A percentile compares a stretch with the other conserved stretches of the same genome.
Evolutionary conservation across 2,329 filamentous ascomycete species (phyloP).

Genomic region (Trichoderma sp.): DNA sequence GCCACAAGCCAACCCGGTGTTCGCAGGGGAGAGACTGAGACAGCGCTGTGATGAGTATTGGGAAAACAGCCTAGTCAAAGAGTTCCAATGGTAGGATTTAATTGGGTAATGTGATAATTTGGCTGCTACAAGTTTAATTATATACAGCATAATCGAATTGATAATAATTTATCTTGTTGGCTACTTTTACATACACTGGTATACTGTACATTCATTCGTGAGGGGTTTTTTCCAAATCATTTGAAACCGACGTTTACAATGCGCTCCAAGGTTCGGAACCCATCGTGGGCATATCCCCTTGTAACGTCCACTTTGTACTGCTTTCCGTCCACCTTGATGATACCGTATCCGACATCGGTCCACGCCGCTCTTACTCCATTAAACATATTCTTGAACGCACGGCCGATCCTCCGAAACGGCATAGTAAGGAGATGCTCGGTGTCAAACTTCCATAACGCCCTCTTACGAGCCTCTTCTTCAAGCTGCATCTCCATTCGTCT

Average conservation of each 20-base stretch:
- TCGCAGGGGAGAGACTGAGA: slow-evolving; percentile 48
- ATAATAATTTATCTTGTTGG: background rate
- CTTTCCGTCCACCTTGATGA: slow-evolving; percentile 52
- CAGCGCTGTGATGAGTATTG: slow-evolving; percentile 53
- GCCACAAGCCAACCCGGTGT: slow-evolving; percentile 38
- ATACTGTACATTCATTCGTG: slow-evolving; percentile 6
- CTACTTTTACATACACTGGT: background rate
- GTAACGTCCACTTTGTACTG: slow-evolving; percentile 62
- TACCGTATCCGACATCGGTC: slow-evolving; percentile 60
- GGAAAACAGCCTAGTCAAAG: slow-evolving; percentile 49
- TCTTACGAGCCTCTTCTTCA: slow-evolving; percentile 45
- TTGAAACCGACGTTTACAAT: slow-evolving; percentile 46
- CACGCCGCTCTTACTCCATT: slow-evolving; percentile 54
- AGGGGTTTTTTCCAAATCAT: slow-evolving; percentile 17
- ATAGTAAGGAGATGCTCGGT: slow-evolving; percentile 60
- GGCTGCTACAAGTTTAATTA: background rate
- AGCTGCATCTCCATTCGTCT: slow-evolving; percentile 39
- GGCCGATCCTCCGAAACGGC: slow-evolving; percentile 57
- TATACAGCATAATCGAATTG: background rate
- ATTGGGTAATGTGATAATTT: too few relatives aligned
- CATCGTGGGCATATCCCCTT: slow-evolving; percentile 61
- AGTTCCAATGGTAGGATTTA: slow-evolving; percentile 44
- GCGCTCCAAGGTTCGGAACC: slow-evolving; percentile 61
- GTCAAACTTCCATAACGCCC: slow-evolving; percentile 54
- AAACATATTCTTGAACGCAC: slow-evolving; percentile 49